Base-by-base conservation (phyloP, 2,329 filamentous ascomycete genomes). In the Colletotrichum sp. region DNA sequence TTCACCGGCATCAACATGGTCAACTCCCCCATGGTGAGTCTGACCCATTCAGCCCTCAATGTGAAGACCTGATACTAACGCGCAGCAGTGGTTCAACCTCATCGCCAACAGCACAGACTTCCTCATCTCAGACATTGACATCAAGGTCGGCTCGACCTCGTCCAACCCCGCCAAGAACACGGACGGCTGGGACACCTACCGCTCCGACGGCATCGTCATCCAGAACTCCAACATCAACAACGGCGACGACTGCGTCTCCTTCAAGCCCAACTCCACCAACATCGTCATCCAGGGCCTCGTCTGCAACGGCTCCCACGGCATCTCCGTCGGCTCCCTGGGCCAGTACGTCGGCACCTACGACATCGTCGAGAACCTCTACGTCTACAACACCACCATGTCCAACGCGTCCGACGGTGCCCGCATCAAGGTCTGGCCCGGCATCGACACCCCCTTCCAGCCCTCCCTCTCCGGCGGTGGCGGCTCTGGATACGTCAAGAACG, bases 341-440 rank as follows among this genome's bases (percentile, higher is more conserved):
- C 93, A 95, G 82, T 95, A 95, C 80, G 79, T 85, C 18, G 89
- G 87, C 26, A 89, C 92, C 77, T 89, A 90, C 18, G 93, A 95
- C 77, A 92, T 94, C 62, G 92, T 95, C 3, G 88, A 94, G 82
- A 92, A 95, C 79, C 81, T 95, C n/a, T 91, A 92, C 79, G 89
- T 93, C 72, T 91, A 89, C 83, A 92, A 93, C 78, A 86, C 89
- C 59, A 88, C 87, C 52, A 90, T 92, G 88, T 86, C 87, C 69
- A 91, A 93, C 79, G 89, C 90, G 4, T 86, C 90, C 69, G 91
- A 94, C 78, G 93, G 92, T 34, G 93, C 93, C 0, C 91, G 93
- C 75, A 94, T 95, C 85, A 95, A 95, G 83, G 93, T 94, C 71
- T 95, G 93, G 93, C 92, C 93, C 0, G 92, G 92, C 3, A 75